Evolutionary conservation across 805 yeast genomes (phyloP).

Genomic region (Pichia gijzeniarum): DNA sequence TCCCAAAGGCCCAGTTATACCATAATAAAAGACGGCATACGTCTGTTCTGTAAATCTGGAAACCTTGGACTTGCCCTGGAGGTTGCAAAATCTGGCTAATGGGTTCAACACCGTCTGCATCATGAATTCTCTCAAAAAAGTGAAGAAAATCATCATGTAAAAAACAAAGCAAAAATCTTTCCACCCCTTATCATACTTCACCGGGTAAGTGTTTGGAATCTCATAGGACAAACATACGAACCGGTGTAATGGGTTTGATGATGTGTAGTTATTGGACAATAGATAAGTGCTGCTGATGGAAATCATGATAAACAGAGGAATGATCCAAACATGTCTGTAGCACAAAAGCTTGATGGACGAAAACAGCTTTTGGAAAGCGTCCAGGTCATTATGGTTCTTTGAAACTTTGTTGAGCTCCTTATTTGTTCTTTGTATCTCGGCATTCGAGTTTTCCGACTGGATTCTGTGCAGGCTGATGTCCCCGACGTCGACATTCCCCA

Average conservation of each 20-base stretch:
- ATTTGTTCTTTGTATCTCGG: slow-evolving; percentile 36
- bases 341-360: slow-evolving; percentile 52
- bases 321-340: slow-evolving; percentile 64
- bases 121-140: slow-evolving; percentile 82
- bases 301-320: slow-evolving; percentile 48
- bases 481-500: slow-evolving; percentile 70
- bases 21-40: slow-evolving; percentile 76
- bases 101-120: slow-evolving; percentile 83
- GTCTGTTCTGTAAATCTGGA: slow-evolving; percentile 91
- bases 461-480: slow-evolving; percentile 63
- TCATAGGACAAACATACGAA: slow-evolving; percentile 63
- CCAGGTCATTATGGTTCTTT: slow-evolving; percentile 38
- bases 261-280: slow-evolving; percentile 50
- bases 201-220: slow-evolving; percentile 50
- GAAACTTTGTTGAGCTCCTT: slow-evolving; percentile 25
- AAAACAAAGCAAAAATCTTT: slow-evolving; percentile 76
- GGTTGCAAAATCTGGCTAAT: slow-evolving; percentile 48
- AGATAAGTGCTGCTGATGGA: slow-evolving; percentile 39
- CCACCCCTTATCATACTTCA: slow-evolving; percentile 74
- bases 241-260: slow-evolving; percentile 53
- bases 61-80: slow-evolving; percentile 49
- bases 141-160: slow-evolving; percentile 79
- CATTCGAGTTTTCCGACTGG: slow-evolving; percentile 54
- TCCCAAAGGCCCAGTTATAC: slow-evolving; percentile 78
- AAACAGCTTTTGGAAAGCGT: slow-evolving; percentile 49